These are phyloP conservation scores for Huntiella savannae DNA, from an alignment of 2,329 filamentous ascomycete species.

Conservation along the genomic window DNA sequence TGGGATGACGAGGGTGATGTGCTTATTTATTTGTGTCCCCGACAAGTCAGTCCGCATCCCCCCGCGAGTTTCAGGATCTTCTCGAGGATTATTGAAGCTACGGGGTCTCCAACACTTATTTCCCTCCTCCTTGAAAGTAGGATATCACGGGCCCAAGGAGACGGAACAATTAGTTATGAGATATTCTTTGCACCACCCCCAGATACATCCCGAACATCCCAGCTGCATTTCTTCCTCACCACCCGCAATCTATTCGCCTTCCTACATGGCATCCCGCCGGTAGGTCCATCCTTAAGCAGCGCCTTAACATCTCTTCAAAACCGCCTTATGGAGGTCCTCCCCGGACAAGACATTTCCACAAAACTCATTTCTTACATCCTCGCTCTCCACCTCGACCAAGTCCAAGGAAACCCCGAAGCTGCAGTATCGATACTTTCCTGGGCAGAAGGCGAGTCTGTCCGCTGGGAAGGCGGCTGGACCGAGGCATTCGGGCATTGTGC, in stretches of 20 bases:
- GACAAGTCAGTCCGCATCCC: conserved; percentile 24
- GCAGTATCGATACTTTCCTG: conserved; percentile 45
- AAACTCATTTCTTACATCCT: conserved; percentile 43
- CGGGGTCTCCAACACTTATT: conserved; percentile 34
- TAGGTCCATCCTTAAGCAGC: conserved; percentile 43
- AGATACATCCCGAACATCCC: conserved; percentile 27
- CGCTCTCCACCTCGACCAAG: conserved; percentile 41
- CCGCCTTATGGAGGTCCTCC: conserved; percentile 38
- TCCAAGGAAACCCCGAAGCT: conserved; percentile 37
- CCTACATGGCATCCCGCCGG: conserved; percentile 42
- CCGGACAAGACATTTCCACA: conserved; percentile 35
- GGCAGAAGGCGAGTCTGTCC: conserved; percentile 41
- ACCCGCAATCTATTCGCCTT: conserved; percentile 52
- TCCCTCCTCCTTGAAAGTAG: conserved; percentile 21
- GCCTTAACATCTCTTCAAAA: conserved; percentile 42
- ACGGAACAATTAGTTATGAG: conserved; percentile 37
- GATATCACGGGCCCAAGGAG: too few species aligned
- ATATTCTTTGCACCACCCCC: conserved; percentile 42
- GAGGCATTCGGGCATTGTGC: conserved; percentile 49
- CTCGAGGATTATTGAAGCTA: conserved; percentile 38
- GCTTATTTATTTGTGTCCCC: conserved; percentile 33
- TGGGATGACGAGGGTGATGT: conserved; percentile 44
- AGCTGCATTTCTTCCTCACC: conserved; percentile 40
- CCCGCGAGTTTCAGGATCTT: conserved; percentile 37
- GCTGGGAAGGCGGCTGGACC: conserved; percentile 47